Evolutionary conservation across 768 basidiomycete genomes (phyloP), one percentile per base, ranked within the genome.

Genomic region (Kockovaella imperatae): DNA sequence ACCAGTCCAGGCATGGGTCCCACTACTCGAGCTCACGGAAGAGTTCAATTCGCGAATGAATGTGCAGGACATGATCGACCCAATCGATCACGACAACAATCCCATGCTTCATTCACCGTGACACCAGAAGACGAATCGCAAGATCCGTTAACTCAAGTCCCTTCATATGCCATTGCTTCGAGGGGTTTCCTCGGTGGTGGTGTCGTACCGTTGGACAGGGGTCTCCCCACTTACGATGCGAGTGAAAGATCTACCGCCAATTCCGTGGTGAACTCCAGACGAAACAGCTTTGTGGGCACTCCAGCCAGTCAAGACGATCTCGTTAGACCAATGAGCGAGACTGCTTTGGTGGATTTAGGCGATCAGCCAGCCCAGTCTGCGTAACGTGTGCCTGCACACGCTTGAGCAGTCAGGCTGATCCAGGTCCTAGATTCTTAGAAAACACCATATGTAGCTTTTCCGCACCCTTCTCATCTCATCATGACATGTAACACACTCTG

Each of bases 221-320:
- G 85, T 5, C 64, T 93, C 57, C 91, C 91, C 39, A 85, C 82
- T 31, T 97, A 97, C 58, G 87, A 87, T 57, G 88, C 88, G 64
- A 79, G 79, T 10, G 73, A 74, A 51, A 31, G 54, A 29, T 24
- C 21, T 24, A 47, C 63, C 30, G 56, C 56, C 26, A 40, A 56
- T 40, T 54, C 59, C 35, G 47, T 36, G 36, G 30, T 48, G 24
- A 35, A n/a, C 24, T 20, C 8, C 20, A 7, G 7, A 6, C 11
- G 28, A 21, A 21, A 25, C 31, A 10, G 31, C 31, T 10, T 17
- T 32, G 31, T 10, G 31, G 31, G 10, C 10, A 10, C 31, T 10
- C 31, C 49, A 5, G 40, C 36, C 17, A 41, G 34, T 14, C 43
- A 48, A 29, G 32, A 35, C 21, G 41, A 35, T 21, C 28, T 63